These are phyloP conservation scores for Pestalotiopsis sp. DNA, from an alignment of 2,329 filamentous ascomycete species.

Conservation along the genomic window DNA sequence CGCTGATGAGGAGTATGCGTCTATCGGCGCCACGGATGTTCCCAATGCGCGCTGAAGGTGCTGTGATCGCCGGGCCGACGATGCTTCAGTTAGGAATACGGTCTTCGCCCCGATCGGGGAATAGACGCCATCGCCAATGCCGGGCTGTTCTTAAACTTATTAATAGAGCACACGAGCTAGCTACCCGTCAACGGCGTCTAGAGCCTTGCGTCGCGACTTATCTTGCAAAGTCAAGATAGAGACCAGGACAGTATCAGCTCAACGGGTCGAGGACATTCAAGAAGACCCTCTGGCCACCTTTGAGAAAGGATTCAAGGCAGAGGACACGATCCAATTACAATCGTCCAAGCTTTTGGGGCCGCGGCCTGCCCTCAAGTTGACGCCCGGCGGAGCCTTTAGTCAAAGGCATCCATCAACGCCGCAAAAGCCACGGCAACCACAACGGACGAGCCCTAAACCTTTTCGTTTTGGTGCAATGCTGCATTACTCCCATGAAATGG, in stretches of 20 bases:
- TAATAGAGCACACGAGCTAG: constrained; percentile 34
- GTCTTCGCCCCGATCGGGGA: constrained; percentile 45
- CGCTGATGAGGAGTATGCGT: constrained; percentile 43
- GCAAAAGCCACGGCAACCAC: constrained; percentile 22
- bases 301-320: constrained; percentile 28
- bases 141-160: constrained; percentile 46
- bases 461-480: constrained; percentile 53
- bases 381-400: constrained; percentile 43
- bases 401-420: not conserved
- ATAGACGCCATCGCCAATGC: constrained; percentile 53
- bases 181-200: constrained; percentile 39
- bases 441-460: constrained; percentile 33
- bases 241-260: constrained; percentile 48
- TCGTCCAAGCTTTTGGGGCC: constrained; percentile 41
- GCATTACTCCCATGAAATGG: constrained; percentile 46
- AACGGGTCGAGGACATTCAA: constrained; percentile 40
- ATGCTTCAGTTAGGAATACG: too few relatives aligned
- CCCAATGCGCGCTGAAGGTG: constrained; percentile 43
- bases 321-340: constrained; percentile 42
- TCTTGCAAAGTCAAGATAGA: constrained; percentile 52
- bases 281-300: constrained; percentile 42
- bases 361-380: constrained; percentile 45
- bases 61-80: constrained; percentile 52
- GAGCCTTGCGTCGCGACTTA: constrained; percentile 52
- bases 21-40: not conserved